Percentiles rank a stretch among this genome's conserved stretches.
Evolutionary conservation across 2,329 filamentous ascomycete genomes (phyloP).

Genomic region (Ceratocystis ficicola): DNA sequence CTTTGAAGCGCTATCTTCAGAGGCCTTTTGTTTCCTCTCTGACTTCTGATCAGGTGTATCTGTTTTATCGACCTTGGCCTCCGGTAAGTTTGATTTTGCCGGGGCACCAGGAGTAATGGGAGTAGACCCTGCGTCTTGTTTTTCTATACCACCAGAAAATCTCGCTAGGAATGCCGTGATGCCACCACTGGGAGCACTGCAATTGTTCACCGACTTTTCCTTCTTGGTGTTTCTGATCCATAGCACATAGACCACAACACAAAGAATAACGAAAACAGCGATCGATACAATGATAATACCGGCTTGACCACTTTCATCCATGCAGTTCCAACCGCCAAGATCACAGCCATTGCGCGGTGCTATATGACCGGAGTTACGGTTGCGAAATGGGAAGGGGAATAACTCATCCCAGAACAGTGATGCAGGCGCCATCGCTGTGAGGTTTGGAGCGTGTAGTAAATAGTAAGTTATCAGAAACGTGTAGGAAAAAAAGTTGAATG

Average conservation of each 20-base stretch:
- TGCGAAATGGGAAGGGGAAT: background rate
- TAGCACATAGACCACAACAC: background rate
- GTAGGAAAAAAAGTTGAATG: background rate
- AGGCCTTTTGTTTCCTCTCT: background rate
- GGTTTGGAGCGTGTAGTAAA: background rate
- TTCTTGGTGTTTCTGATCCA: background rate
- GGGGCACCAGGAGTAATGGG: background rate
- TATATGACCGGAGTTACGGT: background rate
- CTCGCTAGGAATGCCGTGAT: background rate
- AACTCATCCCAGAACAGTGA: background rate
- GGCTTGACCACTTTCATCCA: conserved; percentile 11
- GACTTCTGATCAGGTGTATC: background rate
- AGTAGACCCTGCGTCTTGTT: background rate
- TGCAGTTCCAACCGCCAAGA: conserved; percentile 16
- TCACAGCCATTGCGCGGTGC: conserved; percentile 14
- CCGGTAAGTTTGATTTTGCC: background rate
- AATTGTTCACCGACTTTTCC: background rate
- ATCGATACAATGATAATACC: conserved; percentile 15
- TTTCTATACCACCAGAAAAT: background rate
- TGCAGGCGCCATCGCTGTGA: background rate
- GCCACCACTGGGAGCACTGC: background rate
- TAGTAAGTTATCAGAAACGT: background rate
- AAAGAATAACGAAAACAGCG: background rate
- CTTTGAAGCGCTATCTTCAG: background rate
- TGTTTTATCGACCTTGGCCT: background rate